Evolutionary conservation across 139 green algal genomes (phyloP).

Genomic region (Desmodesmus armatus): DNA sequence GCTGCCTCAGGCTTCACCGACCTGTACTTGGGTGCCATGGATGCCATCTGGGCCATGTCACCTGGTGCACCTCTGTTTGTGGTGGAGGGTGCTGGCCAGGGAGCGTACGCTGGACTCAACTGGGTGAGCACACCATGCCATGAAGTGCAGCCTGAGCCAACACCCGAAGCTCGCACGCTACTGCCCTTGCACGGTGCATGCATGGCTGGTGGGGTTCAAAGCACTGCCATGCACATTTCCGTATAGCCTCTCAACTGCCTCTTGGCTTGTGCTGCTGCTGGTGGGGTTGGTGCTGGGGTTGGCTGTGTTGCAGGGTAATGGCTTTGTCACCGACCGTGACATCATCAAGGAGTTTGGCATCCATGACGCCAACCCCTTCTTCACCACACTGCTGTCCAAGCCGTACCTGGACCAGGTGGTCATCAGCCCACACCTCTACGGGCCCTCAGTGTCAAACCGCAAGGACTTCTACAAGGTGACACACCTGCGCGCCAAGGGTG

Average conservation of each 20-base stretch:
- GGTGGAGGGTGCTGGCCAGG: conserved; percentile 43
- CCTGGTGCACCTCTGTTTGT: conserved; percentile 47
- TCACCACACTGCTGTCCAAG: conserved; percentile 51
- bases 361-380: conserved; percentile 63
- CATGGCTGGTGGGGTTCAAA: neutral
- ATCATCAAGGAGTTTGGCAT: conserved; percentile 6
- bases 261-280: neutral
- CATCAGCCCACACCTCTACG: conserved; percentile 60
- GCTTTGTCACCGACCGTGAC: conserved; percentile 53
- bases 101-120: conserved; percentile 16
- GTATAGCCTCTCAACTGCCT: neutral
- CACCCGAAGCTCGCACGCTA: too few species aligned
- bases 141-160: neutral
- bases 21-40: conserved; percentile 62
- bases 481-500: too few species aligned
- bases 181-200: too few species aligned
- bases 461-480: conserved; percentile 44
- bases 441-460: conserved; percentile 28
- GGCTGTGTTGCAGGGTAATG: conserved; percentile 52
- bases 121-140: neutral
- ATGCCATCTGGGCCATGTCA: conserved; percentile 55
- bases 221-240: neutral
- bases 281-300: too few species aligned
- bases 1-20: conserved; percentile 38
- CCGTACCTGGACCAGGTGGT: conserved; percentile 59